Evolutionary conservation across 208 protist genomes (phyloP).

Genomic region (Trichomonas tenax): DNA sequence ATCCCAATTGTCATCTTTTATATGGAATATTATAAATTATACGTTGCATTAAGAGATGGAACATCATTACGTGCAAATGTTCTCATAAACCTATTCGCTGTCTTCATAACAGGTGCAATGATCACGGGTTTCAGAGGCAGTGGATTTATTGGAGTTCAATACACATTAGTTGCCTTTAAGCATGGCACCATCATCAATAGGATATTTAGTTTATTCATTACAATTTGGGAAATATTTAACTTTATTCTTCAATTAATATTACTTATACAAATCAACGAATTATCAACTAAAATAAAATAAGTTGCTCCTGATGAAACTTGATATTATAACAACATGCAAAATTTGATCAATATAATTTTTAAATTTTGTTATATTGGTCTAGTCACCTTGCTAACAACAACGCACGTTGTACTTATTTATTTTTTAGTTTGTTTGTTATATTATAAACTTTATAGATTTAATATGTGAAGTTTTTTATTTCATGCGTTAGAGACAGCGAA

Average conservation of each 20-base stretch:
- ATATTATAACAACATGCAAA: too few species aligned
- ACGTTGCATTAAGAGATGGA: background rate
- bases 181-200: background rate
- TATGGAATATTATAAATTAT: conserved; percentile 11
- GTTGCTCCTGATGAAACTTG: too few species aligned
- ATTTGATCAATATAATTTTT: too few species aligned
- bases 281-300: background rate
- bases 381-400: too few species aligned
- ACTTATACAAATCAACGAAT: background rate
- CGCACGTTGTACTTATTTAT: too few species aligned
- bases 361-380: too few species aligned
- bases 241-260: background rate
- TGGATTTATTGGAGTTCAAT: background rate
- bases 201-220: background rate
- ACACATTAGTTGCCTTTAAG: background rate
- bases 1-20: background rate
- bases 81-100: background rate
- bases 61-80: background rate
- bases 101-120: background rate
- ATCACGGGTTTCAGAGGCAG: background rate
- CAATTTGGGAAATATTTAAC: background rate
- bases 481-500: too few species aligned
- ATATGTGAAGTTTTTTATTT: too few species aligned
- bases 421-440: too few species aligned
- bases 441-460: too few species aligned